Evolutionary conservation across 371 early-diverging fungal genomes (phyloP).

Genomic region (Mucor ambiguus): DNA sequence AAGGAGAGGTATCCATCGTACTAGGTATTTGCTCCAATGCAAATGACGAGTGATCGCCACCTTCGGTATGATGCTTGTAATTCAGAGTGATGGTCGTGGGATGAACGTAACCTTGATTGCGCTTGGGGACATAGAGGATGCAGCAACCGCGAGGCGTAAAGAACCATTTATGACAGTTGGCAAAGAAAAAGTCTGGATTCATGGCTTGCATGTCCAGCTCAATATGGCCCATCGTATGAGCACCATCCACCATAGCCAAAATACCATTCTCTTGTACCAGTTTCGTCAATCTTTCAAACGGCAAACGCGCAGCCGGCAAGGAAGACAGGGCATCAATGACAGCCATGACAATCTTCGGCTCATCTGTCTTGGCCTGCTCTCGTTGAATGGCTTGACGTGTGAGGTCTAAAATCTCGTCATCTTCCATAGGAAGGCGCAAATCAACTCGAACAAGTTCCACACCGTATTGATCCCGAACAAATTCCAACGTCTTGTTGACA

Average conservation of each 20-base stretch:
- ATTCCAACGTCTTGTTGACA: conserved; percentile 38
- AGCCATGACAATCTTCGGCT: conserved; percentile 37
- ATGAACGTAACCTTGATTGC: conserved; percentile 56
- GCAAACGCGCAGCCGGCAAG: conserved; percentile 57
- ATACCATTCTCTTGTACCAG: conserved; percentile 55
- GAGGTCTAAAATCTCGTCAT: conserved; percentile 33
- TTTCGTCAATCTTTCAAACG: conserved; percentile 55
- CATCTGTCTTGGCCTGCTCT: conserved; percentile 35
- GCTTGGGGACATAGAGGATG: conserved; percentile 58
- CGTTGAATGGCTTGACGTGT: conserved; percentile 30
- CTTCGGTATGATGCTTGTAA: conserved; percentile 34
- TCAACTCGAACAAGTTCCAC: conserved; percentile 37
- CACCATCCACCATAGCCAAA: conserved; percentile 69
- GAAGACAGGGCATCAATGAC: conserved; percentile 62
- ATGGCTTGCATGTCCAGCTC: conserved; percentile 54
- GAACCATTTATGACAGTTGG: conserved; percentile 82
- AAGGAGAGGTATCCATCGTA: conserved; percentile 37
- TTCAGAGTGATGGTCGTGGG: conserved; percentile 52
- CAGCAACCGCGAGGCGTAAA: conserved; percentile 64
- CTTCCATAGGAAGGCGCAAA: conserved; percentile 36
- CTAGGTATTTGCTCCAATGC: conserved; percentile 25
- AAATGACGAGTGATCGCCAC: conserved; percentile 39
- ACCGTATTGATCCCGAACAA: conserved; percentile 30
- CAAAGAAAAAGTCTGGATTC: conserved; percentile 69
- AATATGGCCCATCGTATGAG: conserved; percentile 70